Percentiles rank a stretch among this genome's conserved stretches.
phyloP scores from a whole-genome alignment of 352 stramenopile genomes.

The Sclerospora graminicola region DNA sequence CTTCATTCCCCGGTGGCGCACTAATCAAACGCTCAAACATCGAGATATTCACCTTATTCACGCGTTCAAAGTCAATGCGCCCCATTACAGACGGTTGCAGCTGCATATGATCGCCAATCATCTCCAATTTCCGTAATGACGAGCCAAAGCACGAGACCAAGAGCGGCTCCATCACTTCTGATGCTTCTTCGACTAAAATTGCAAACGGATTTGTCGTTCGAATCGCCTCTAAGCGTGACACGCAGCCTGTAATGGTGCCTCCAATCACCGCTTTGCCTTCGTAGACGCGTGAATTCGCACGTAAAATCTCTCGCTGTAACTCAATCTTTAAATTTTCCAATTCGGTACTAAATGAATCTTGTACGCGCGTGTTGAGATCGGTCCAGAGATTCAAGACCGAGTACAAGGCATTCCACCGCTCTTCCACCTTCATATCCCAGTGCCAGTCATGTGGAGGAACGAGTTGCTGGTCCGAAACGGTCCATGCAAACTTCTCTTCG shows the following conservation, averaged over 20 bases:
- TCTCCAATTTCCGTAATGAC: slow-evolving; percentile 79
- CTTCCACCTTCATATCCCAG: slow-evolving; percentile 57
- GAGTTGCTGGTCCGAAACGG: slow-evolving; percentile 9
- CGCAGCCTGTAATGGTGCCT: slow-evolving; percentile 82
- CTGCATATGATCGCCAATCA: slow-evolving; percentile 86
- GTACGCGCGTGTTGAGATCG: slow-evolving; percentile 14
- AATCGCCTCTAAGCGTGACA: slow-evolving; percentile 73
- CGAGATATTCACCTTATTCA: slow-evolving; percentile 85
- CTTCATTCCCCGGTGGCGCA: slow-evolving; percentile 41
- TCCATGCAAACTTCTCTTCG: slow-evolving; percentile 16
- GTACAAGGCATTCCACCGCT: slow-evolving; percentile 38
- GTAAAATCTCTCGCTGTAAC: slow-evolving; percentile 49
- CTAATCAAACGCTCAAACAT: slow-evolving; percentile 86
- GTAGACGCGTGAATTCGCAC: slow-evolving; percentile 61
- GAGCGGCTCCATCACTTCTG: slow-evolving; percentile 82
- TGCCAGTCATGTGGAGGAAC: slow-evolving; percentile 34
- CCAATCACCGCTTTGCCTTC: slow-evolving; percentile 81
- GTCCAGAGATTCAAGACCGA: slow-evolving; percentile 19
- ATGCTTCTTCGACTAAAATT: slow-evolving; percentile 82
- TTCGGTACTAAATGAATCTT: slow-evolving; percentile 10
- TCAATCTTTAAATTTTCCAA: slow-evolving; percentile 36
- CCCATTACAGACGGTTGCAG: slow-evolving; percentile 77
- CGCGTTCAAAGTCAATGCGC: slow-evolving; percentile 71
- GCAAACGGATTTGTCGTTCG: slow-evolving; percentile 77
- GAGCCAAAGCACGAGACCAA: slow-evolving; percentile 77